phyloP scores from a whole-genome alignment of 106 monocot genomes.

The Amphibolis antarctica region DNA sequence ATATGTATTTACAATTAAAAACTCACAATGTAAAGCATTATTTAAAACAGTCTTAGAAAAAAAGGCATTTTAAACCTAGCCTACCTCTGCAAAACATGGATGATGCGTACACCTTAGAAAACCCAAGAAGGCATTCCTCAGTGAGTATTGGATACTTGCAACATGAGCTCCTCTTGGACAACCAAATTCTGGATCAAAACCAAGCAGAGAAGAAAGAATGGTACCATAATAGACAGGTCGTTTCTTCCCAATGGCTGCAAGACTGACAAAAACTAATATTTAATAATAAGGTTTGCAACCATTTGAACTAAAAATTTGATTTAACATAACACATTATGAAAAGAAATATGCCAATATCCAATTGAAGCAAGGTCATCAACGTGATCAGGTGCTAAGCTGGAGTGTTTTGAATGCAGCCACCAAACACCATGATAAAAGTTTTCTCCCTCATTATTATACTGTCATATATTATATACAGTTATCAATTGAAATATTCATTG shows the following conservation, averaged over 20 bases:
- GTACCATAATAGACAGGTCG: slow-evolving; percentile 42
- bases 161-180: slow-evolving; percentile 32
- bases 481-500: too few species aligned
- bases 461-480: too few species aligned
- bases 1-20: too few species aligned
- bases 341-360: too few species aligned
- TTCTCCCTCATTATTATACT: too few species aligned
- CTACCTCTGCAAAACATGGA: slow-evolving; percentile 66
- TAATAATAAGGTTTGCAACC: neutral
- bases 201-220: slow-evolving; percentile 52
- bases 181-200: slow-evolving; percentile 46
- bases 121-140: slow-evolving; percentile 62
- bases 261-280: slow-evolving; percentile 25
- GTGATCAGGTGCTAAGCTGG: neutral
- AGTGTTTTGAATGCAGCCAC: too few species aligned
- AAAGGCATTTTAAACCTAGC: too few species aligned
- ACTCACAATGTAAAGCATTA: too few species aligned
- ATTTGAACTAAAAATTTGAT: neutral
- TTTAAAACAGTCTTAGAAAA: too few species aligned
- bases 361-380: neutral
- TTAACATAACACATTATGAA: neutral
- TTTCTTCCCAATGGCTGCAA: slow-evolving; percentile 78
- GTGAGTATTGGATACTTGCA: slow-evolving; percentile 65
- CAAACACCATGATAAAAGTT: too few species aligned
- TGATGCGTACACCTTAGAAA: slow-evolving; percentile 66